These are phyloP conservation scores for Mycena amicta DNA, from an alignment of 768 basidiomycete species.

Conservation along the genomic window DNA sequence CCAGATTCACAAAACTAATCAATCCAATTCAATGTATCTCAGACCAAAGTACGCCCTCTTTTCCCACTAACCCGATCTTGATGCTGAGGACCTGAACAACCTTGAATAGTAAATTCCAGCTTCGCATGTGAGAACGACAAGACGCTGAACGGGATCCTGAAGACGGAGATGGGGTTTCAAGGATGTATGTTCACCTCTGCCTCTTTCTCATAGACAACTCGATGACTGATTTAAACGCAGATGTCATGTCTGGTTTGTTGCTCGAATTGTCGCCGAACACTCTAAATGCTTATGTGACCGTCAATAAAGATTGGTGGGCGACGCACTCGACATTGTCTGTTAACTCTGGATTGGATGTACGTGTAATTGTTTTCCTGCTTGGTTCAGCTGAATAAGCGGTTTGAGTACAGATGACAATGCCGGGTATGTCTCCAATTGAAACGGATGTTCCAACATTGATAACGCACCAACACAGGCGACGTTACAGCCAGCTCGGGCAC, in stretches of 20 bases:
- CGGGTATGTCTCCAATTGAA: conserved; percentile 40
- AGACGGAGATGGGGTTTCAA: conserved; percentile 68
- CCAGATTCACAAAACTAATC: neutral
- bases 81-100: neutral
- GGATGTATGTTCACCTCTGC: conserved; percentile 46
- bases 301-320: conserved; percentile 60
- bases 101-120: conserved; percentile 48
- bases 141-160: conserved; percentile 60
- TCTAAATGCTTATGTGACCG: conserved; percentile 4
- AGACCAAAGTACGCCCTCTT: conserved; percentile 26
- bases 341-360: conserved; percentile 63
- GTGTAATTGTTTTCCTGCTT: conserved; percentile 21
- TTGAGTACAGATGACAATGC: conserved; percentile 76
- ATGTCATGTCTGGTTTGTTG: conserved; percentile 53
- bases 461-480: conserved; percentile 45
- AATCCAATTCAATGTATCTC: neutral
- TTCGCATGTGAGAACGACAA: conserved; percentile 68
- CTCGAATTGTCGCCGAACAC: no score
- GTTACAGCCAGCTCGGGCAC: conserved; percentile 45
- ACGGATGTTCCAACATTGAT: no score
- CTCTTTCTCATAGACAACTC: neutral
- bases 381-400: neutral
- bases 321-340: conserved; percentile 60
- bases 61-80: neutral
- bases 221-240: conserved; percentile 26